Base-by-base conservation (phyloP, 2,329 filamentous ascomycete genomes). In the Monosporascus sp. region DNA sequence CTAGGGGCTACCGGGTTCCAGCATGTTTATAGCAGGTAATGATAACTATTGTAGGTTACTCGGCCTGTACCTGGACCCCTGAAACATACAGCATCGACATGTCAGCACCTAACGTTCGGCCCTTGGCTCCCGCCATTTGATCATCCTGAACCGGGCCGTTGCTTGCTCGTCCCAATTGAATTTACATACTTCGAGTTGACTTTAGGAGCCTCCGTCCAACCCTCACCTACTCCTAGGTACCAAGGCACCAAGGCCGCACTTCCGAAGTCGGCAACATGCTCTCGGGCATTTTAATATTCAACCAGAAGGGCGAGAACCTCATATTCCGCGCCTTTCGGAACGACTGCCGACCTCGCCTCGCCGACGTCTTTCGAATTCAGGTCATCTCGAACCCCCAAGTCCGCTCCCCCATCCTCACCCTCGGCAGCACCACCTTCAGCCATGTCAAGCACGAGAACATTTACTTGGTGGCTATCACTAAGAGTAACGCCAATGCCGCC, bases 391-490 rank as follows among this genome's bases (percentile, higher is more conserved):
- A 99, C 71, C 87, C 94, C 50, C 91, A 97, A 72, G 94, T 99
- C 55, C 90, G 95, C 62, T 97, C 94, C 61, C 94, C 94, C 55
- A 97, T 99, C 73, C 80, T 99, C 64, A 99, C 94, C 5, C 84
- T 99, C 53, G 94, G 95, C 59, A 96, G 90, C 70, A 99, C 94
- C 52, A 99, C 95, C 47, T 99, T 99, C 74, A 96, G 91, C 78
- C 94, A 99, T 85, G 93, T 99, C 74, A 97, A 96, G 72, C 93
- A 97, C 75, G 94, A 99, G 70, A 99, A 99, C 71, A 97, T 99
- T 69, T 99, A 97, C 72, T 75, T 99, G 63, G 93, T 97, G 52
- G 94, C 93, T 18, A 89, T 99, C 63, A 97, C 92, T 54, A 99
- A 97, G 78, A 97, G 92, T 77, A 99, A 99, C 74, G 94, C 92